Evolutionary conservation across 345 rosid genomes (phyloP).

Genomic region (Melaleuca alternifolia): DNA sequence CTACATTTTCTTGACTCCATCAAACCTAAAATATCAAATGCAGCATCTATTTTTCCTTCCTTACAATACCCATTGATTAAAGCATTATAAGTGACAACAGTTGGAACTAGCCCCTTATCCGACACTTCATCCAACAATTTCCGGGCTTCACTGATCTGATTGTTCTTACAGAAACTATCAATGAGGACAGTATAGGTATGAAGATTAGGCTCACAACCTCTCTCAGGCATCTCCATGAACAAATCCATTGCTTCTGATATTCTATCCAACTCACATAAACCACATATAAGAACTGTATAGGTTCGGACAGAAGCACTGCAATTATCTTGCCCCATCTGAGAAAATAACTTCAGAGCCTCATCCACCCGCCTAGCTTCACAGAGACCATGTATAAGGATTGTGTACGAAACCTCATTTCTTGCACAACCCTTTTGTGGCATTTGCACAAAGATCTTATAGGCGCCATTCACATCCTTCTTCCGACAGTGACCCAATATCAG

Average conservation of each 20-base stretch:
- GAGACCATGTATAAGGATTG: slow-evolving; percentile 70
- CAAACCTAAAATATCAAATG: slow-evolving; percentile 50
- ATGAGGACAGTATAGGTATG: slow-evolving; percentile 76
- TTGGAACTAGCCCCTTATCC: slow-evolving; percentile 52
- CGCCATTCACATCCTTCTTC: slow-evolving; percentile 58
- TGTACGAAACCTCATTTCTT: slow-evolving; percentile 72
- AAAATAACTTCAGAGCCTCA: slow-evolving; percentile 55
- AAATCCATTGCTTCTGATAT: slow-evolving; percentile 44
- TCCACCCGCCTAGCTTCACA: slow-evolving; percentile 55
- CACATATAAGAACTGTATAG: slow-evolving; percentile 63
- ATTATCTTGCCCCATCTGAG: slow-evolving; percentile 50
- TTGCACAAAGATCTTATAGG: slow-evolving; percentile 35
- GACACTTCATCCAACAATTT: slow-evolving; percentile 40
- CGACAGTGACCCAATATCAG: slow-evolving; percentile 74
- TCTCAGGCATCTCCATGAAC: slow-evolving; percentile 50
- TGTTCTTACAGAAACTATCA: slow-evolving; percentile 46
- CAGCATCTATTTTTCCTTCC: slow-evolving; percentile 49
- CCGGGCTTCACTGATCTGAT: slow-evolving; percentile 50
- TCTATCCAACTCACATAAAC: slow-evolving; percentile 41
- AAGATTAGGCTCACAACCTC: slow-evolving; percentile 60
- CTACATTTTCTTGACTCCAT: slow-evolving; percentile 48
- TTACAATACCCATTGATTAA: slow-evolving; percentile 76
- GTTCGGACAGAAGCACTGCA: slow-evolving; percentile 68
- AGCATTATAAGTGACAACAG: slow-evolving; percentile 73
- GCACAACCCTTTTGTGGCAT: slow-evolving; percentile 57